Base-by-base conservation (phyloP, 2,329 filamentous ascomycete genomes). In the Didymella pinodella region DNA sequence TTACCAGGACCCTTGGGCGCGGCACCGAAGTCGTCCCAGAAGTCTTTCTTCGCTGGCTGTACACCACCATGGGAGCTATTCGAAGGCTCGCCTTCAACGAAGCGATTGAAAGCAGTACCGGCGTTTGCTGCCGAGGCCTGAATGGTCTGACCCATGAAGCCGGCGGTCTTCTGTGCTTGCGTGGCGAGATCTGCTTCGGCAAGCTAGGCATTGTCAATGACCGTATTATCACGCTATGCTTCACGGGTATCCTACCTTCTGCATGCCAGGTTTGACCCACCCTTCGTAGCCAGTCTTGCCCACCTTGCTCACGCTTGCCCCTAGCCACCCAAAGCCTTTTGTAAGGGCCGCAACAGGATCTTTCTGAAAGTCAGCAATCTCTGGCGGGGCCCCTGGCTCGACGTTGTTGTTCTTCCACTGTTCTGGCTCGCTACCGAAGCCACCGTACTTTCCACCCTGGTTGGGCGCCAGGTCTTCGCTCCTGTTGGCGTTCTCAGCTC, bases 281-380 rank as follows among this genome's bases (percentile, higher is more conserved):
- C 90, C 87, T 66, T 95, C 90, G 75, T 97, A 96, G 25, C 97
- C 90, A 16, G 87, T 91, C 82, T 96, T 96, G 36, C 93, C 95
- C 65, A 91, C 91, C 83, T 95, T 97, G 26, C 88, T 88, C 41
- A 98, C 92, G 12, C 92, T 93, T 32, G 87, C 90, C 18, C 92
- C 86, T 72, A 98, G 92, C 93, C 95, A 98, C 8, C 94, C 94
- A 71, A 98, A 96, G 0, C 94, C 91, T 79, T 96, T 97, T 28
- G 88, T 92, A 68, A 99, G 78, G 16, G 94, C 93, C 1, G 87
- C 93, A 63, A 98, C 83, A 0, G 95, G 93, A 75, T 99, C 95
- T 74, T 89, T 91, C 77, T 97, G 92, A 73, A 98, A 86, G 54
- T 98, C 94, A 54, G 95, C 90, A n/a, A 95, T 81, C 12, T 87